phyloP scores from a whole-genome alignment of 2,329 filamentous ascomycete species.

The Fusarium continuum region DNA sequence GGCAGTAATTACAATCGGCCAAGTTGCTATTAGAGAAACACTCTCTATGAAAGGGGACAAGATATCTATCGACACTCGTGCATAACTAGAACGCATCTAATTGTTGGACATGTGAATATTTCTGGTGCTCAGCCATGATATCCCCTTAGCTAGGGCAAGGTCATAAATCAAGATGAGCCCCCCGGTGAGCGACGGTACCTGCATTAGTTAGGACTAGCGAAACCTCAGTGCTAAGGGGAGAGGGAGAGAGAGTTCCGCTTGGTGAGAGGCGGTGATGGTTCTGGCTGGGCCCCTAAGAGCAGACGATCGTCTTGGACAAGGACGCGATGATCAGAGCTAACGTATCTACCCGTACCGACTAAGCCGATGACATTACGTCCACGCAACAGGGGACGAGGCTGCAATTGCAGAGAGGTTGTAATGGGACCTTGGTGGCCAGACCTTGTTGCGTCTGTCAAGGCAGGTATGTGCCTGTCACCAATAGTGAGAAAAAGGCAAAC shows the following conservation, averaged over 20 bases:
- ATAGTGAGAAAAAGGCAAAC: not conserved
- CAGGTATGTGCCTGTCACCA: not conserved
- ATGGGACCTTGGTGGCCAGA: not conserved
- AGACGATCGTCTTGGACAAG: conserved; percentile 9
- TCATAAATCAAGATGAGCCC: conserved; percentile 24
- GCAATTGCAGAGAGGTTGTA: not conserved
- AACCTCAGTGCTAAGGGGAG: conserved; percentile 5
- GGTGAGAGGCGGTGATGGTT: conserved; percentile 3
- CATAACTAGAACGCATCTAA: conserved; percentile 19
- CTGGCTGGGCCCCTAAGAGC: conserved; percentile 6
- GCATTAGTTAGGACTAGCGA: conserved; percentile 28
- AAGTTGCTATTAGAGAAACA: not conserved
- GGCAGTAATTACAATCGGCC: not conserved
- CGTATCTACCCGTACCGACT: conserved; percentile 18
- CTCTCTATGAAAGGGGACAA: conserved; percentile 13
- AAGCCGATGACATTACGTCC: not conserved
- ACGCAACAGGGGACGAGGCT: not conserved
- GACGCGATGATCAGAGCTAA: conserved; percentile 14
- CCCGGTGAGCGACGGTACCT: conserved; percentile 27
- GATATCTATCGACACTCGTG: conserved; percentile 30
- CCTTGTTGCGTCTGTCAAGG: not conserved
- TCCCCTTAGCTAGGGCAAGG: conserved; percentile 27
- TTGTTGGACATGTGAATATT: not conserved
- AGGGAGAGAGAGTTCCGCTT: conserved; percentile 7
- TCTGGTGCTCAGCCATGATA: conserved; percentile 10